phyloP scores from a whole-genome alignment of 2,329 filamentous ascomycete species.

The Ampelomyces quisqualis region DNA sequence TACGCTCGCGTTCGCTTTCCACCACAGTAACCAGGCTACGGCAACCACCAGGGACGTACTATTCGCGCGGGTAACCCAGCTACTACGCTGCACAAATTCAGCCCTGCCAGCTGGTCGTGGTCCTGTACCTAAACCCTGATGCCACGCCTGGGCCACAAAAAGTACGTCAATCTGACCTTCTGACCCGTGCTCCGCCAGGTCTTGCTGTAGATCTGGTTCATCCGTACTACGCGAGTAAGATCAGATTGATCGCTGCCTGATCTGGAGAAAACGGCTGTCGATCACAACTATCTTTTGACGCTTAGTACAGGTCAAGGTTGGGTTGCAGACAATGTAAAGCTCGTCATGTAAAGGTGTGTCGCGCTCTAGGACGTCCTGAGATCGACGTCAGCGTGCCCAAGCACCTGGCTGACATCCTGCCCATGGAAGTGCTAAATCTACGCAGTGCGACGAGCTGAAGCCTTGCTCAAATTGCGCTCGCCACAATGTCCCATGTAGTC shows the following conservation, averaged over 20 bases:
- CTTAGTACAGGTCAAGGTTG: slow-evolving; percentile 18
- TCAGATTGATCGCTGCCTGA: slow-evolving; percentile 2
- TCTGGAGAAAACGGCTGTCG: not conserved
- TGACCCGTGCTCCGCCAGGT: slow-evolving; percentile 8
- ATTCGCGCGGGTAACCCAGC: slow-evolving; percentile 9
- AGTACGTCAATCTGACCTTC: slow-evolving; percentile 23
- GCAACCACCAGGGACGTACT: slow-evolving; percentile 10
- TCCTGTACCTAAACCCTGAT: slow-evolving; percentile 23
- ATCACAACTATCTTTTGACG: not conserved
- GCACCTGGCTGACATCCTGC: too few species aligned
- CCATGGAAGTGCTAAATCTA: slow-evolving; percentile 13
- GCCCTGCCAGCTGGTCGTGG: slow-evolving; percentile 10
- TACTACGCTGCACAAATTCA: slow-evolving; percentile 12
- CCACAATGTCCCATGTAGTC: slow-evolving; percentile 41
- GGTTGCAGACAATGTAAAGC: slow-evolving; percentile 43
- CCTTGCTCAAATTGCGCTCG: slow-evolving; percentile 43
- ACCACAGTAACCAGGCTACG: slow-evolving; percentile 3
- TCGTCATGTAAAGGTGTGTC: slow-evolving; percentile 42
- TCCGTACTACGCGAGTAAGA: too few species aligned
- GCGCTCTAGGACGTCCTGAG: too few species aligned
- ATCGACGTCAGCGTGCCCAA: not conserved
- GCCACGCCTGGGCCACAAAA: slow-evolving; percentile 43
- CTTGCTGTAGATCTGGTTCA: slow-evolving; percentile 1
- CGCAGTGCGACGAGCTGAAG: slow-evolving; percentile 43
- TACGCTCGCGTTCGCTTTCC: slow-evolving; percentile 27